Evolutionary conservation across 768 basidiomycete species (phyloP).

Genomic region (Lactarius hengduanensis): DNA sequence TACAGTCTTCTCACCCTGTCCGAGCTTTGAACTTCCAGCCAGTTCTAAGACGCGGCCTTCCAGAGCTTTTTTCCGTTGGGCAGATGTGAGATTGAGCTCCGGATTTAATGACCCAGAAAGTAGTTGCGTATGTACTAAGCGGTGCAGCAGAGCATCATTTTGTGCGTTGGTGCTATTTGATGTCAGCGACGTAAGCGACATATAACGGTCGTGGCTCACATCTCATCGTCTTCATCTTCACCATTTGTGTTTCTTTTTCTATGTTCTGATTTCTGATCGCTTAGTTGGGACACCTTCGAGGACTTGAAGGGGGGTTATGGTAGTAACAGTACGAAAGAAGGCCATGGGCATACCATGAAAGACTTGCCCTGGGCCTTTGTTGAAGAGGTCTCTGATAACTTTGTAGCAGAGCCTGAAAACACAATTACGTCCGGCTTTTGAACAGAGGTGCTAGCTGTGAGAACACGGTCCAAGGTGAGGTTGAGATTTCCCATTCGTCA

Average conservation of each 20-base stretch:
- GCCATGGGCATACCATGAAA: constrained; percentile 62
- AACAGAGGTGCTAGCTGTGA: constrained; percentile 37
- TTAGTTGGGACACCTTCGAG: constrained; percentile 69
- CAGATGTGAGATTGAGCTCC: constrained; percentile 60
- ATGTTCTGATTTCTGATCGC: constrained; percentile 28
- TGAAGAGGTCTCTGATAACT: constrained; percentile 30
- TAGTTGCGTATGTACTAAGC: constrained; percentile 74
- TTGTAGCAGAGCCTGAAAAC: constrained; percentile 45
- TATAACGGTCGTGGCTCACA: constrained; percentile 37
- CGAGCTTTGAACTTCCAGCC: constrained; percentile 63
- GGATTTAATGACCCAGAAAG: constrained; percentile 70
- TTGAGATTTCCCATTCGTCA: not conserved
- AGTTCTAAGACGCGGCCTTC: constrained; percentile 77
- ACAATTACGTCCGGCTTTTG: constrained; percentile 51
- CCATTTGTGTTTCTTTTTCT: constrained; percentile 33
- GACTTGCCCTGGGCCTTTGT: constrained; percentile 53
- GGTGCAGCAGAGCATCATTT: constrained; percentile 78
- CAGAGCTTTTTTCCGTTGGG: constrained; percentile 69
- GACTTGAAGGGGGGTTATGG: constrained; percentile 48
- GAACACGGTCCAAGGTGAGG: constrained; percentile 41
- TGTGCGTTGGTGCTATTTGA: constrained; percentile 63
- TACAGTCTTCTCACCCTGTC: constrained; percentile 67
- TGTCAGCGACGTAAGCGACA: constrained; percentile 1
- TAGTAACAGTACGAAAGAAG: constrained; percentile 7
- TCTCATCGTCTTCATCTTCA: constrained; percentile 55